Base-by-base conservation (phyloP, 1,139 yeast genomes). In the Taphrina betulina region DNA sequence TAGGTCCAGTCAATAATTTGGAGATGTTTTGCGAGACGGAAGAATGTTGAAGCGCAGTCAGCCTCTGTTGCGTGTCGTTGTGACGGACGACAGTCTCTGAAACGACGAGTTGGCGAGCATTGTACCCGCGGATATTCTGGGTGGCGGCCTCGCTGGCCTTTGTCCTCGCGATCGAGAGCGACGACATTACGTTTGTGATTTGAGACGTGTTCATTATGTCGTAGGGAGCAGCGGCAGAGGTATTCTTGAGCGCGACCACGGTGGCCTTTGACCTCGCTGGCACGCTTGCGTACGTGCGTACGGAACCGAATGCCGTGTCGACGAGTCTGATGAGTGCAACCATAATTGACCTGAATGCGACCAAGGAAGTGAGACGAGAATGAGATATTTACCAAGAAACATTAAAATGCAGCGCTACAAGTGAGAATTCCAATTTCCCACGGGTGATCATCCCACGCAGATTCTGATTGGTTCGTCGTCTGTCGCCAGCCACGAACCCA, bases 201-300 rank as follows among this genome's bases (percentile, higher is more conserved):
- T 43, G 37, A 5, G 36, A 16, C 29, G 38, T 31, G 22, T 43
- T 20, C 48, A 43, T 43, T 37, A 43, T 33, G 48, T 43, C 48
- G 38, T 43, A 20, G 3, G 31, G 12, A 4, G 43, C 29, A 5
- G n/a, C n/a, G n/a, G n/a, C n/a, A n/a, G n/a, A n/a, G n/a, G n/a
- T n/a, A n/a, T n/a, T n/a, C n/a, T 14, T 17, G 24, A 2, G 8
- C 22, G 22, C 8, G 12, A 33, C 36, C 7, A 1, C 8, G 36
- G 36, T n/a, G 7, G 17, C 17, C 7, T 14, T 5, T n/a, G 12
- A 5, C 22, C 24, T 36, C 24, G n/a, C 23, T 8, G 20, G 5
- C 7, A 31, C 23, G n/a, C 10, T 38, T n/a, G n/a, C n/a, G n/a
- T n/a, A n/a, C n/a, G n/a, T n/a, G n/a, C n/a, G n/a, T n/a, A 43